Percentiles rank a stretch among this genome's conserved stretches.
Conservation (phyloP, 2,329 filamentous ascomycete genomes). For the Ascocoryne sarcoides region DNA sequence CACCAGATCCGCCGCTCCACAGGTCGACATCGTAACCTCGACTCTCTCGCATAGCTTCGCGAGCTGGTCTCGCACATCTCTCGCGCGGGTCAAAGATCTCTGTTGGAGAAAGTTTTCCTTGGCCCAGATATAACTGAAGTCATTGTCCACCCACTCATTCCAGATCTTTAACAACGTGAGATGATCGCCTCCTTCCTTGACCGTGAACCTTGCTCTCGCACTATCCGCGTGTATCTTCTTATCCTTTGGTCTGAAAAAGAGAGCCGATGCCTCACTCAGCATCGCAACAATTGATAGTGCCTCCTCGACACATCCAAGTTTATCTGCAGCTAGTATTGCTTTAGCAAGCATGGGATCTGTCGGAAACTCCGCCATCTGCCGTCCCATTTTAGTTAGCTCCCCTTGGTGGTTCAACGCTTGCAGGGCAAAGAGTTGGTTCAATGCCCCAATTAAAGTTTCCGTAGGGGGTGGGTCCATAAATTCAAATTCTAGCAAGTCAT, state of each 20-base stretch:
- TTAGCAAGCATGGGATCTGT: constrained; percentile 88
- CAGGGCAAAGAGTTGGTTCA: constrained; percentile 87
- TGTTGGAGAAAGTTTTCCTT: constrained; percentile 93
- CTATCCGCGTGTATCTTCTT: constrained; percentile 95
- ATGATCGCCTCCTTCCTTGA: constrained; percentile 87
- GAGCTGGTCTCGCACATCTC: constrained; percentile 88
- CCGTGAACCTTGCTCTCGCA: constrained; percentile 77
- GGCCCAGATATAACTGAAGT: constrained; percentile 81
- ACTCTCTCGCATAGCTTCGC: constrained; percentile 88
- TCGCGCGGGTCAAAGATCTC: constrained; percentile 75
- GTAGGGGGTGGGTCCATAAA: constrained; percentile 92
- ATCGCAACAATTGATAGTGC: constrained; percentile 90
- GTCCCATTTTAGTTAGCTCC: constrained; percentile 79
- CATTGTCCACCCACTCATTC: constrained; percentile 90
- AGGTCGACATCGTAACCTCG: constrained; percentile 65
- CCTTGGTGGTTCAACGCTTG: constrained; percentile 84
- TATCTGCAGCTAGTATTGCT: constrained; percentile 77
- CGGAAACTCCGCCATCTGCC: constrained; percentile 93
- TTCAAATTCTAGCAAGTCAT: constrained; percentile 87
- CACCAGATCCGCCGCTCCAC: constrained; percentile 60
- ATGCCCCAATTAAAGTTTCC: constrained; percentile 76
- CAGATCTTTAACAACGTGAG: constrained; percentile 83
- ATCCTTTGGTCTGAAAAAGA: constrained; percentile 94
- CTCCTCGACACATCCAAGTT: constrained; percentile 89
- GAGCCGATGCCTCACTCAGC: constrained; percentile 76